A percentile compares a stretch with the other conserved stretches of the same genome.
phyloP scores from a whole-genome alignment of 2,329 filamentous ascomycete species.

The Alternaria consortialis region DNA sequence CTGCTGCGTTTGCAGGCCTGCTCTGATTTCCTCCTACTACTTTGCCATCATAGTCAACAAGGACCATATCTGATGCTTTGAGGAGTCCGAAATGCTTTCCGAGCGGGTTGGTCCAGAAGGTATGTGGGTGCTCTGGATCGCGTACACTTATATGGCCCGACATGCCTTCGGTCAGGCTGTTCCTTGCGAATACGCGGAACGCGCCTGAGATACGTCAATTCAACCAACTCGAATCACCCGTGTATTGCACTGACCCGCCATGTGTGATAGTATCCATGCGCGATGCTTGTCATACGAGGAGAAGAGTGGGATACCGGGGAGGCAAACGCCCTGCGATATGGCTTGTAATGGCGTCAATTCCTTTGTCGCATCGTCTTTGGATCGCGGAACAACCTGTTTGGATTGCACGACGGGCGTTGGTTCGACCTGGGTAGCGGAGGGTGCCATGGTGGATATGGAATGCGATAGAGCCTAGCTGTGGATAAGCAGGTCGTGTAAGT shows the following conservation, averaged over 20 bases:
- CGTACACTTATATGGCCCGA: slow-evolving; percentile 71
- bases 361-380: slow-evolving; percentile 33
- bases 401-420: slow-evolving; percentile 12
- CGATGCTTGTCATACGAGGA: slow-evolving; percentile 64
- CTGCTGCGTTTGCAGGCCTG: slow-evolving; percentile 71
- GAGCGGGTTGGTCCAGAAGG: slow-evolving; percentile 75
- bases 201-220: slow-evolving; percentile 46
- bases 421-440: slow-evolving; percentile 37
- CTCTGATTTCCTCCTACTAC: slow-evolving; percentile 69
- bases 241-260: slow-evolving; percentile 55
- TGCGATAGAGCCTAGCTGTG: background rate
- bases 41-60: slow-evolving; percentile 69
- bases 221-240: background rate
- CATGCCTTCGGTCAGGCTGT: slow-evolving; percentile 73
- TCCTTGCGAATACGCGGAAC: slow-evolving; percentile 73
- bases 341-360: slow-evolving; percentile 49
- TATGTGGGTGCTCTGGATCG: slow-evolving; percentile 68
- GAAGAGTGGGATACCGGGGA: slow-evolving; percentile 66
- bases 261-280: slow-evolving; percentile 71
- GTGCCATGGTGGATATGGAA: slow-evolving; percentile 36
- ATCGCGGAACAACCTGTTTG: slow-evolving; percentile 32
- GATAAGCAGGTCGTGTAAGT: slow-evolving; percentile 1
- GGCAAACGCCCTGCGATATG: slow-evolving; percentile 58
- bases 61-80: slow-evolving; percentile 72
- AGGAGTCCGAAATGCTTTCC: slow-evolving; percentile 72